These are phyloP conservation scores for Neurospora discreta DNA, from an alignment of 495 filamentous ascomycete genomes.

Conservation along the genomic window DNA sequence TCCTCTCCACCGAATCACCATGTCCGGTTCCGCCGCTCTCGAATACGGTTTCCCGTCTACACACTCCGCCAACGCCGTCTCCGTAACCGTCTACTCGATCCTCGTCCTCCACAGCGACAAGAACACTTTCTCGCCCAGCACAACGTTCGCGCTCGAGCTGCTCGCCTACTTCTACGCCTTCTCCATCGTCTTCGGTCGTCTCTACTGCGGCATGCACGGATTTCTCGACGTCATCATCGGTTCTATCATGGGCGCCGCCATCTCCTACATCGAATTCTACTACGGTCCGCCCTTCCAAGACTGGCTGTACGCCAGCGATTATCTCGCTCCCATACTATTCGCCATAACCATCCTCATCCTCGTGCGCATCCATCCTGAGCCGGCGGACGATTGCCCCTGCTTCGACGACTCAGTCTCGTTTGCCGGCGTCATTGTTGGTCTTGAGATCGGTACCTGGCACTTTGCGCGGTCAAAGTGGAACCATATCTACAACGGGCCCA, in stretches of 20 bases:
- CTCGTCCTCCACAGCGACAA: slow-evolving; percentile 49
- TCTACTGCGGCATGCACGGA: slow-evolving; percentile 98
- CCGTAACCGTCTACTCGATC: slow-evolving; percentile 77
- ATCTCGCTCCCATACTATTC: slow-evolving; percentile 46
- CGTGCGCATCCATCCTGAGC: slow-evolving; percentile 87
- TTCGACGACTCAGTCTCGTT: slow-evolving; percentile 96
- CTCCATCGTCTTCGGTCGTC: slow-evolving; percentile 80
- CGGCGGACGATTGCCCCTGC: slow-evolving; percentile 92
- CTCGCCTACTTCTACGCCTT: slow-evolving; percentile 70
- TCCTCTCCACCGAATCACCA: slow-evolving; percentile 86
- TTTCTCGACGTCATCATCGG: slow-evolving; percentile 84
- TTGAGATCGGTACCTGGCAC: slow-evolving; percentile 73
- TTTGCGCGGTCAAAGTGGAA: slow-evolving; percentile 50
- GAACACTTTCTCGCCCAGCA: slow-evolving; percentile 36
- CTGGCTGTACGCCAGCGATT: slow-evolving; percentile 48
- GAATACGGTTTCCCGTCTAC: slow-evolving; percentile 98
- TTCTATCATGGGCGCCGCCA: slow-evolving; percentile 55
- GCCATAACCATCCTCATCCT: slow-evolving; percentile 57
- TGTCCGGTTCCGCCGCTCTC: slow-evolving; percentile 87
- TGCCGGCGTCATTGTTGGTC: slow-evolving; percentile 74
- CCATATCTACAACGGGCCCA: slow-evolving; percentile 37
- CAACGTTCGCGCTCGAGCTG: slow-evolving; percentile 48
- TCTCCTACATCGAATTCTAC: slow-evolving; percentile 57
- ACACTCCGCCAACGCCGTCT: slow-evolving; percentile 93
- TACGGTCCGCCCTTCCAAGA: slow-evolving; percentile 57